A percentile compares a stretch with the other conserved stretches of the same genome.
phyloP scores from a whole-genome alignment of 148 eudicot genomes.

The Fallopia convolvulus region DNA sequence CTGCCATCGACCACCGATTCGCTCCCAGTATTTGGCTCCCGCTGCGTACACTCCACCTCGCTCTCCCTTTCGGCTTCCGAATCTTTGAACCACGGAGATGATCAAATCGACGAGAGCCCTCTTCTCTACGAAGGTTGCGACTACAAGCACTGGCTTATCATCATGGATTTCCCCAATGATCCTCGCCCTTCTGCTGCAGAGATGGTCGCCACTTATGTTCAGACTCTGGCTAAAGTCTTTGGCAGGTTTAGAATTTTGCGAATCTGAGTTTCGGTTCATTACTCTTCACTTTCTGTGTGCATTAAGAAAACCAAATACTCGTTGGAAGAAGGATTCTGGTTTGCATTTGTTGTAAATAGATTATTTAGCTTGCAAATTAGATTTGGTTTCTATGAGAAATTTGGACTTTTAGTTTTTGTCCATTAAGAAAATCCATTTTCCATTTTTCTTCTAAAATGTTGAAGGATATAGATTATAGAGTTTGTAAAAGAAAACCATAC shows the following conservation, averaged over 20 bases:
- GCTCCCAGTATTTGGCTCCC: conserved; percentile 18
- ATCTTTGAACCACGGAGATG: conserved; percentile 20
- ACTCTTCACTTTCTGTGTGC: neutral
- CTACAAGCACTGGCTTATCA: conserved; percentile 89
- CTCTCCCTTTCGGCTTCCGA: conserved; percentile 17
- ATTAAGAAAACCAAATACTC: neutral
- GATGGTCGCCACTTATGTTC: conserved; percentile 79
- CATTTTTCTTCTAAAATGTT: neutral
- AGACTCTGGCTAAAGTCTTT: conserved; percentile 69
- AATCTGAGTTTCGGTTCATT: neutral
- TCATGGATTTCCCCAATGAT: conserved; percentile 63
- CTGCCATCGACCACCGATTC: neutral
- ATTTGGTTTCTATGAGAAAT: neutral
- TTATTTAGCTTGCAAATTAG: neutral
- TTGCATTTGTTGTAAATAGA: neutral
- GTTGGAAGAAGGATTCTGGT: neutral
- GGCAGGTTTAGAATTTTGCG: conserved; percentile 42
- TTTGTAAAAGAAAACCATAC: neutral
- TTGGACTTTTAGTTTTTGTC: neutral
- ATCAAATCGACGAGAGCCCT: conserved; percentile 55
- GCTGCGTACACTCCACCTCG: conserved; percentile 25
- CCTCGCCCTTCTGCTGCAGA: conserved; percentile 49
- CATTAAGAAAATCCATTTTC: neutral
- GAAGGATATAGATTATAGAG: neutral
- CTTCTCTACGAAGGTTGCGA: conserved; percentile 88